Conservation (phyloP, 1,284 basidiomycete species). For the Sparassis latifolia region DNA sequence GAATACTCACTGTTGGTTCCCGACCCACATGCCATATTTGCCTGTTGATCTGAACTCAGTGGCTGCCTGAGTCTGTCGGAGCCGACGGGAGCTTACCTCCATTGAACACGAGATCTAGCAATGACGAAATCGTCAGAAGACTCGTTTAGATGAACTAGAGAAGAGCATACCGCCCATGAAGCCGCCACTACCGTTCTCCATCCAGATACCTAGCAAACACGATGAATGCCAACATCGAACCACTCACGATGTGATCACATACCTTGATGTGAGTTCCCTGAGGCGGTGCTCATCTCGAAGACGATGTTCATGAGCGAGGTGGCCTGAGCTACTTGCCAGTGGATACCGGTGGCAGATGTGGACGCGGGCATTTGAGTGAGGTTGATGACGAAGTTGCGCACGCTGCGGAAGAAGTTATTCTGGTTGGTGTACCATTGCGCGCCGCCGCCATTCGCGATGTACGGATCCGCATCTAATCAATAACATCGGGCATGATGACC, state of each 20-base stretch:
- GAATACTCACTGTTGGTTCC: conserved; percentile 58
- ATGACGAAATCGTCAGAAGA: conserved; percentile 1
- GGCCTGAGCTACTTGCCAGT: conserved; percentile 76
- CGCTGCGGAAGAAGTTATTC: conserved; percentile 64
- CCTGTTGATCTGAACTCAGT: conserved; percentile 10
- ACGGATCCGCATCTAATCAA: conserved; percentile 50
- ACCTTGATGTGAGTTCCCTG: conserved; percentile 50
- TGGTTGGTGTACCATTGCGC: conserved; percentile 55
- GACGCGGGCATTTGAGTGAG: conserved; percentile 41
- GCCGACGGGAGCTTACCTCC: conserved; percentile 49
- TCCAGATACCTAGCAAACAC: conserved; percentile 43
- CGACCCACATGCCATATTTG: conserved; percentile 35
- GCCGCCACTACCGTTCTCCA: conserved; percentile 73
- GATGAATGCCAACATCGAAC: not conserved
- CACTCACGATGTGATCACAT: not conserved
- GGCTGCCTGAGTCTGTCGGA: conserved; percentile 6
- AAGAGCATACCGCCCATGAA: conserved; percentile 51
- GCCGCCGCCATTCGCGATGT: conserved; percentile 38
- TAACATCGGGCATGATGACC: not conserved
- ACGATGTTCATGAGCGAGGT: conserved; percentile 60
- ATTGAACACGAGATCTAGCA: conserved; percentile 53
- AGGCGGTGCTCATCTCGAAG: conserved; percentile 54
- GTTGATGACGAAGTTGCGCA: conserved; percentile 58
- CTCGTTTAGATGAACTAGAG: not conserved
- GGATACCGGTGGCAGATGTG: conserved; percentile 52